Evolutionary conservation across 805 yeast species (phyloP), one percentile per base, ranked within the genome.

Genomic region (Candida manassasensis): DNA sequence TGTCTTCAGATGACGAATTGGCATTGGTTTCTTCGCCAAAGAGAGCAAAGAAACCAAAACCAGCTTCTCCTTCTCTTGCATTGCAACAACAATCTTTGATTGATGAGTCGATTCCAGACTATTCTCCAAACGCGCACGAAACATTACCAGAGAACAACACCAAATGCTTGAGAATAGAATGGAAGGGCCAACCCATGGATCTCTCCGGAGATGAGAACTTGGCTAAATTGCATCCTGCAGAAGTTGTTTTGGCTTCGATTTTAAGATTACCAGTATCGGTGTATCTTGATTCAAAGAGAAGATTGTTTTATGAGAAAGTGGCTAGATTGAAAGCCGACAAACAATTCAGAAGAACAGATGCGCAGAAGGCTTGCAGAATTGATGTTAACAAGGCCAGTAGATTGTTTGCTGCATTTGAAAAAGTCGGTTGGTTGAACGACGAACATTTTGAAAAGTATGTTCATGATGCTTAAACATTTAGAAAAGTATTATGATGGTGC

Each of bases 131-230:
- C 13, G 46, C 76, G 10, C 50, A 67, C 2, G 34, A 39, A 3
- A 69, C 83, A 1, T 66, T 89, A 42, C 94, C 95, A 48, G 76
- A 67, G 44, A 57, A 53, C 31, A 80, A 78, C 50, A 64, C 73
- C 38, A 79, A 82, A 62, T 79, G 86, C 45, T 69, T 89, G 48
- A 82, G 82, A 53, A 84, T 94, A 22, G 97, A 90, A 58, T 90
- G 98, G 98, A 90, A 89, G 64, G 98, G 97, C 8, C 95, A 88
- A 49, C 95, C 97, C 24, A 88, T 90, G 96, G 94, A 85, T 57
- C 71, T 90, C 38, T 69, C 81, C 12, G 50, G 60, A 21, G 97
- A 93, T 59, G 94, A 96, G 14, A 72, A 85, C 46, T 59, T 73
- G 34, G 63, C 63, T 31, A 73, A 80, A 48, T 70, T 93, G 45